Evolutionary conservation across 176 grass and related monocot genomes (phyloP).

Genomic region (Ensete glaucum): DNA sequence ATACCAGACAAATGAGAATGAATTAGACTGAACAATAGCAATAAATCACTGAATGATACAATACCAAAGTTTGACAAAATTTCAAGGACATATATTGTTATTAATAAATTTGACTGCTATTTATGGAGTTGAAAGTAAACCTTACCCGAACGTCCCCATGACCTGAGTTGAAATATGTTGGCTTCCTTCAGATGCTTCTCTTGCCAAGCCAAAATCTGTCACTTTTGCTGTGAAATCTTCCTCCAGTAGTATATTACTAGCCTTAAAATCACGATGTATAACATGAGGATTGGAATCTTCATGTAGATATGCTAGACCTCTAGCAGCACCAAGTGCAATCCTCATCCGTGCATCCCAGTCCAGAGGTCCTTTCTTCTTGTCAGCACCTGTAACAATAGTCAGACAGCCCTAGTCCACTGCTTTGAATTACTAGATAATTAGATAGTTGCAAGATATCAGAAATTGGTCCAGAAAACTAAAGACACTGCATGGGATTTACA

Average conservation of each 20-base stretch:
- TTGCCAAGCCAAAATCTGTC: conserved; percentile 95
- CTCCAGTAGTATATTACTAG: conserved; percentile 84
- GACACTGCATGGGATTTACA: not conserved
- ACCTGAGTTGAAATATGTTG: conserved; percentile 78
- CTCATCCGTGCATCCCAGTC: conserved; percentile 92
- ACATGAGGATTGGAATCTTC: conserved; percentile 93
- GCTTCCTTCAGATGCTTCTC: conserved; percentile 74
- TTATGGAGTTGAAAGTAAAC: not conserved
- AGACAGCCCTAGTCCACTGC: not conserved
- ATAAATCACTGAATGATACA: not conserved
- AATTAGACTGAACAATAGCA: not conserved
- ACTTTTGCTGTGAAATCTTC: conserved; percentile 96
- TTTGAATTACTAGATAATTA: not conserved
- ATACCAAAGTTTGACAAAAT: not conserved
- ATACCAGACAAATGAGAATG: too few relatives aligned
- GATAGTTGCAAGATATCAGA: not conserved
- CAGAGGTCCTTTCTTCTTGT: conserved; percentile 61
- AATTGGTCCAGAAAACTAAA: not conserved
- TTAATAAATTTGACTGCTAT: not conserved
- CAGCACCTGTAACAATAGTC: conserved; percentile 36
- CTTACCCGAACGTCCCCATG: conserved; percentile 98
- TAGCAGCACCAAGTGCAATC: conserved; percentile 85
- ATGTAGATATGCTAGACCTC: conserved; percentile 90
- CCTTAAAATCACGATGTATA: conserved; percentile 98
- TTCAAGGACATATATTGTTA: not conserved